phyloP scores from a whole-genome alignment of 805 yeast species.

The Jamesozyma gamospora region DNA sequence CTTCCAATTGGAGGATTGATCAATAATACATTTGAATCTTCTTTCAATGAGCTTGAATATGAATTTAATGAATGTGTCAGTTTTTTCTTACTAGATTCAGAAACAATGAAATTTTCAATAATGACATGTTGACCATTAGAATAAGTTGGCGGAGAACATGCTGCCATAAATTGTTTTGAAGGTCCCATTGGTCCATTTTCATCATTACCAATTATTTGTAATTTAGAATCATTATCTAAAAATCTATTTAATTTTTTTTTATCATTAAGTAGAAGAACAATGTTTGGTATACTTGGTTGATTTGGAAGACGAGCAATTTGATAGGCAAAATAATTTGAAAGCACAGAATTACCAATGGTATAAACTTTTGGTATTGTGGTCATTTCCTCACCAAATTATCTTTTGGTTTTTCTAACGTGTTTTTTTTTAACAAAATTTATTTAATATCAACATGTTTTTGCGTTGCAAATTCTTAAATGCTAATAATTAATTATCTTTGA shows the following conservation, averaged over 20 bases:
- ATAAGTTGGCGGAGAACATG: conserved; percentile 24
- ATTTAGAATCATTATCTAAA: conserved; percentile 32
- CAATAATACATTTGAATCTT: conserved; percentile 47
- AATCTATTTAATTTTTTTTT: conserved; percentile 35
- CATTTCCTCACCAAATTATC: conserved; percentile 7
- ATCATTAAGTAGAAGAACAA: conserved; percentile 35
- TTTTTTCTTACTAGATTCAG: conserved; percentile 49
- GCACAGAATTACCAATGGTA: conserved; percentile 36
- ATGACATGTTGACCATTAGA: conserved; percentile 24
- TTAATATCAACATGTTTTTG: background rate
- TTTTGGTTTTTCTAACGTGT: background rate
- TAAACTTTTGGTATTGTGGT: conserved; percentile 28
- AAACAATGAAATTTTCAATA: conserved; percentile 46
- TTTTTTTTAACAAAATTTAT: background rate
- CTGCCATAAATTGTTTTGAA: conserved; percentile 23
- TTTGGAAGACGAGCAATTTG: conserved; percentile 34
- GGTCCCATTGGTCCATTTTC: background rate
- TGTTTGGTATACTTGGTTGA: conserved; percentile 31
- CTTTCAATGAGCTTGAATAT: conserved; percentile 33
- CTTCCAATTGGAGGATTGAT: conserved; percentile 70
- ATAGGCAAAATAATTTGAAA: conserved; percentile 34
- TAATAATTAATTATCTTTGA: no score
- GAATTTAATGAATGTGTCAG: conserved; percentile 42
- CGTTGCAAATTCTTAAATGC: no score
- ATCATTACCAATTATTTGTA: conserved; percentile 14